Evolutionary conservation across 805 yeast species (phyloP).

Genomic region (Ogataea kodamae): DNA sequence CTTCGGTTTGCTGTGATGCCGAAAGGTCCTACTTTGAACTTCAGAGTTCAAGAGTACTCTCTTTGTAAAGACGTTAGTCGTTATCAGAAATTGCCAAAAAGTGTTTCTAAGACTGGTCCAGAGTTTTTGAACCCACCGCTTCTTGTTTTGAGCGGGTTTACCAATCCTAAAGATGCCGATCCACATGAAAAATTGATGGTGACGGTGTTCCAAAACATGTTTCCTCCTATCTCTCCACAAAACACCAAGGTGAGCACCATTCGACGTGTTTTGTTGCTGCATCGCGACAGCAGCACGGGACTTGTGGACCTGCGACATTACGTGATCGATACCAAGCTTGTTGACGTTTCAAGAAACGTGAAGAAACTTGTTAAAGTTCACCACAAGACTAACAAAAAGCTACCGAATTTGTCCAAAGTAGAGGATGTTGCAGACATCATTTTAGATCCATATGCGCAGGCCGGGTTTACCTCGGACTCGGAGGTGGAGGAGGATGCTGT

Average conservation of each 20-base stretch:
- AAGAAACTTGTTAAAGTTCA: conserved; percentile 66
- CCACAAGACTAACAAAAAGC: conserved; percentile 51
- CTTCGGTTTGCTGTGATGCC: conserved; percentile 85
- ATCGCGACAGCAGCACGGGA: conserved; percentile 67
- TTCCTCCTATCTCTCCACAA: conserved; percentile 92
- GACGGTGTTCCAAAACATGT: conserved; percentile 90
- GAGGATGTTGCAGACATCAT: conserved; percentile 80
- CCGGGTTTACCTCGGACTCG: conserved; percentile 81
- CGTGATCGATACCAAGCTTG: conserved; percentile 79
- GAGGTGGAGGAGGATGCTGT: conserved; percentile 91
- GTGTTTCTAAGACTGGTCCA: conserved; percentile 58
- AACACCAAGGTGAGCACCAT: conserved; percentile 69
- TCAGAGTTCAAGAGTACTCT: conserved; percentile 72
- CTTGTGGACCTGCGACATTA: conserved; percentile 85
- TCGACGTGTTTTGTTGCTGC: conserved; percentile 79
- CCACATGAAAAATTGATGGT: conserved; percentile 77
- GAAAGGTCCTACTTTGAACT: conserved; percentile 89
- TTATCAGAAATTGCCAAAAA: conserved; percentile 73
- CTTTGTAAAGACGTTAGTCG: conserved; percentile 75
- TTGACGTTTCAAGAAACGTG: conserved; percentile 70
- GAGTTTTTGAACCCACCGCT: conserved; percentile 81
- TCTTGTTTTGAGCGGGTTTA: conserved; percentile 88
- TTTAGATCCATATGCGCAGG: conserved; percentile 75
- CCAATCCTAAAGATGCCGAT: conserved; percentile 58
- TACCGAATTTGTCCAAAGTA: conserved; percentile 68